phyloP scores from a whole-genome alignment of 345 rosid genomes.

The Punica granatum region DNA sequence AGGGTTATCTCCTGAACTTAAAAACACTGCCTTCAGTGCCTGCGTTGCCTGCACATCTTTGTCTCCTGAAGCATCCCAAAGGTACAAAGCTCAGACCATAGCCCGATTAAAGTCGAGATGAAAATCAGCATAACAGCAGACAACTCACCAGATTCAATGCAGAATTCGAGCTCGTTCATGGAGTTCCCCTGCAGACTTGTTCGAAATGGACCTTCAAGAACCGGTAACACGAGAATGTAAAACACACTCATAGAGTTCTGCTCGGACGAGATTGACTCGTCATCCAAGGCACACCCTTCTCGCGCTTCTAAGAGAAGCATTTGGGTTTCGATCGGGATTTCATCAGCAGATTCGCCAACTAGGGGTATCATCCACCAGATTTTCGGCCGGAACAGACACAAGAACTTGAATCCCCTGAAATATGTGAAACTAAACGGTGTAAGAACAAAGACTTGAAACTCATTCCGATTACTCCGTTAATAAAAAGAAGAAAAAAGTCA shows the following conservation, averaged over 20 bases:
- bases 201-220: conserved; percentile 49
- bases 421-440: background rate
- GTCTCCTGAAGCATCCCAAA: conserved; percentile 37
- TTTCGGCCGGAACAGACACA: conserved; percentile 51
- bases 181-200: conserved; percentile 50
- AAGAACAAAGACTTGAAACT: background rate
- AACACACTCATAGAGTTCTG: conserved; percentile 9
- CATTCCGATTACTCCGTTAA: background rate
- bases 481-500: background rate
- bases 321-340: conserved; percentile 57
- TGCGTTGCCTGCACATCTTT: conserved; percentile 27
- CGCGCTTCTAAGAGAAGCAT: conserved; percentile 48
- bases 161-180: conserved; percentile 47
- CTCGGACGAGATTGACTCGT: conserved; percentile 9
- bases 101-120: background rate
- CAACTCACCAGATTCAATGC: conserved; percentile 48
- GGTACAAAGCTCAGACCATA: background rate
- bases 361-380: conserved; percentile 78
- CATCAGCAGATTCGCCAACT: conserved; percentile 38
- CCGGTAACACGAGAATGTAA: conserved; percentile 50
- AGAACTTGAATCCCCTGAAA: conserved; percentile 37
- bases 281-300: conserved; percentile 27
- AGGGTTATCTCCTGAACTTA: conserved; percentile 53
- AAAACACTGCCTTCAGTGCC: conserved; percentile 36
- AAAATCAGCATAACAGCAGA: background rate